Conservation (phyloP, 345 rosid genomes). For the Arabidopsis arenosa region DNA sequence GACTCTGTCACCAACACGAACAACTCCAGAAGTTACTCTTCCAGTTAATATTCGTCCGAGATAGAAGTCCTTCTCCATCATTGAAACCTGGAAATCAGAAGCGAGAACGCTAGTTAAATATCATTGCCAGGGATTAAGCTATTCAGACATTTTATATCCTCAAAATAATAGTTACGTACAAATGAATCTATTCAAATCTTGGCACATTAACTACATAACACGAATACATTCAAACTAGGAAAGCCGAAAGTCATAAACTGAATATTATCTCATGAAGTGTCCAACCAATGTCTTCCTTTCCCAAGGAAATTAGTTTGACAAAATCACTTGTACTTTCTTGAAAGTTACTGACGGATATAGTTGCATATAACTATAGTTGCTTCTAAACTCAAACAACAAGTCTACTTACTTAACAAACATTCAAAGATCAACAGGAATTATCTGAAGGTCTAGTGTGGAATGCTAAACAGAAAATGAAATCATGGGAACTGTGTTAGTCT, state of each 20-base stretch:
- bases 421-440: neutral
- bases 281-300: conserved; percentile 14
- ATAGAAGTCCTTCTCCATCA: conserved; percentile 94
- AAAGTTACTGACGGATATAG: neutral
- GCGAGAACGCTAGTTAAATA: conserved; percentile 30
- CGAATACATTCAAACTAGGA: neutral
- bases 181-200: conserved; percentile 5
- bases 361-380: neutral
- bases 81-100: conserved; percentile 73
- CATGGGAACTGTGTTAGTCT: conserved; percentile 13
- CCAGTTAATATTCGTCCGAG: conserved; percentile 97
- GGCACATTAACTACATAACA: conserved; percentile 14
- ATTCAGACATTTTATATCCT: neutral
- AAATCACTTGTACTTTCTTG: conserved; percentile 7
- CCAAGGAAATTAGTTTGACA: neutral
- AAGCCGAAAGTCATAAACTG: conserved; percentile 14
- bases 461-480: neutral
- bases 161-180: conserved; percentile 10
- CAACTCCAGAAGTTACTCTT: conserved; percentile 72
- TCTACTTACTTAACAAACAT: conserved; percentile 4
- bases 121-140: conserved; percentile 17
- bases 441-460: conserved; percentile 2
- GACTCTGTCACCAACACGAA: conserved; percentile 81
- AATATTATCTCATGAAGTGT: conserved; percentile 4
- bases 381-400: conserved; percentile 13